Base-by-base conservation (phyloP, 768 basidiomycete species). In the Psilocybe azurescens region DNA sequence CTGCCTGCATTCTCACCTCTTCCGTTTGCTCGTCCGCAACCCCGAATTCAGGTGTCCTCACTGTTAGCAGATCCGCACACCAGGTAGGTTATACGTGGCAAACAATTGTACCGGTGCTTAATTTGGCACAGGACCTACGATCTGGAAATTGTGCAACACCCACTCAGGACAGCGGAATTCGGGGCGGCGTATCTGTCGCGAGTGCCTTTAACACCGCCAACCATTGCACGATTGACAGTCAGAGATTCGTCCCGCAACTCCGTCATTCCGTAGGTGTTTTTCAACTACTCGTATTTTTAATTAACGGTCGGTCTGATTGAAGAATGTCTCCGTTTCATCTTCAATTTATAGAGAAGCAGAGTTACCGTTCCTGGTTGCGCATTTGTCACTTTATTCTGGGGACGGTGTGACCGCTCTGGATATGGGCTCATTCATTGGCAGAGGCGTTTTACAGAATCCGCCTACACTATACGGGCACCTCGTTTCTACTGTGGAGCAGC, bases 101-200 rank as follows among this genome's bases (percentile, higher is more conserved):
- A 44, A 30, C 10, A 56, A 39, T 46, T 56, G 54, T 60, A 30
- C 51, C 29, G 44, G 47, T 39, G 28, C 52, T 32, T 29, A 18
- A n/a, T 29, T 47, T 52, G 44, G 36, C 33, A 47, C 68, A 88
- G 88, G 75, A 79, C 86, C 0, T 97, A 95, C 73, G 85, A 89
- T 52, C 87, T 97, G 16, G 88, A 92, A 71, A 86, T 96, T 61
- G 83, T 95, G 29, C 95, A 97, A 69, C 89, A 95, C 62, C 95
- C 95, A 9, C 82, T 85, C 65, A 83, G 84, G 63, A 89, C 92
- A 29, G 93, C 95, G 44, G 93, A 93, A 72, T 95, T 94, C 74
- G 89, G 91, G 51, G 78, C 83, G 53, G 84, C 85, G 20, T 87
- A 82, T 59, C 80, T 95, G 56, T 93, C 91, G 61, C 89, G 93